These are phyloP conservation scores for Misopates orontium DNA, from an alignment of 257 asterid genomes.

Conservation along the genomic window DNA sequence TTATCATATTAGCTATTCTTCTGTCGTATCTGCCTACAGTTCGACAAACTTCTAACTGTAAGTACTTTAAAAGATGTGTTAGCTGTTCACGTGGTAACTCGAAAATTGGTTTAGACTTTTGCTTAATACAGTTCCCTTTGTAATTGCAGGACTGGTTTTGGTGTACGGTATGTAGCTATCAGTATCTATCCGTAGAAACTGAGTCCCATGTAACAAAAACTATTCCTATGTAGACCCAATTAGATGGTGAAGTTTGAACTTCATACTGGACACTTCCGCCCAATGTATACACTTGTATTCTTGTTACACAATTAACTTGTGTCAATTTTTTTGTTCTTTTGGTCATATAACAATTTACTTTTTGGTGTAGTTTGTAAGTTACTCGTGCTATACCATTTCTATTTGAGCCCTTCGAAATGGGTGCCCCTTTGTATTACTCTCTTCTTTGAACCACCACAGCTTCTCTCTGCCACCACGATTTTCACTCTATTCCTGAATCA, in stretches of 20 bases:
- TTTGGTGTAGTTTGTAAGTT: no score
- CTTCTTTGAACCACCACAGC: no score
- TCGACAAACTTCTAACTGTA: slow-evolving; percentile 43
- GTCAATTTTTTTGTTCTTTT: no score
- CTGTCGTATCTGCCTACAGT: slow-evolving; percentile 47
- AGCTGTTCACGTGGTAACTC: no score
- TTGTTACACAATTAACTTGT: not conserved
- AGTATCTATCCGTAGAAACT: slow-evolving; percentile 13
- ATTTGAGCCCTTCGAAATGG: no score
- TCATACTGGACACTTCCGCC: not conserved
- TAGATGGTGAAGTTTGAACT: slow-evolving; percentile 8
- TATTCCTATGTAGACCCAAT: slow-evolving; percentile 6
- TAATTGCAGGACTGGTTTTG: slow-evolving; percentile 29
- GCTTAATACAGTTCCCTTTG: not conserved
- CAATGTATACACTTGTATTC: not conserved
- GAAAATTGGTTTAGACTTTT: no score
- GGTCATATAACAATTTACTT: no score
- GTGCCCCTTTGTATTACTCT: no score
- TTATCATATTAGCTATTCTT: slow-evolving; percentile 58
- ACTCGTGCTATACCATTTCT: no score
- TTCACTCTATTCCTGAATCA: no score
- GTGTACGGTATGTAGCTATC: not conserved
- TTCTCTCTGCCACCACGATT: no score
- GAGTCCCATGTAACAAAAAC: not conserved
- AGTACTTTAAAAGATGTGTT: slow-evolving; percentile 23